Base-by-base conservation (phyloP, 371 early-diverging fungal species). In the Capillidium heterosporum region DNA sequence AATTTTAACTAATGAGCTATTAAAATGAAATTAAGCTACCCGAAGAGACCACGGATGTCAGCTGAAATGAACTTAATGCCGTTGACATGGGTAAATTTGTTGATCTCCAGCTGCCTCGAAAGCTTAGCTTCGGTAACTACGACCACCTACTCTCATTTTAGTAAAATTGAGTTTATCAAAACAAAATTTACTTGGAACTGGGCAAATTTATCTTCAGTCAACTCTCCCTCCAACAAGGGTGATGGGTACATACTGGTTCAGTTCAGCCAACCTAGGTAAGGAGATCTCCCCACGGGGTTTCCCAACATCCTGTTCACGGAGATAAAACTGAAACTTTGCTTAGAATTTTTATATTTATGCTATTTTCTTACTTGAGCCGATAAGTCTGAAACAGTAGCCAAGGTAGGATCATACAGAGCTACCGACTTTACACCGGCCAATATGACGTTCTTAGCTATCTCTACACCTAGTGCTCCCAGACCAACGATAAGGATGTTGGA, bases 401-500 rank as follows among this genome's bases (percentile, higher is more conserved):
- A 73, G 43, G 69, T 72, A 31, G 81, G 77, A 67, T 99, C 99
- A 67, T 90, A 84, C 39, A 99, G 71, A 7, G 89, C 88, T 8
- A 99, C 93, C 59, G 89, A 89, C 68, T 95, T 95, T 60, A 99
- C 95, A 59, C 99, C 99, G 51, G 99, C 99, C 29, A 99, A 80
- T 62, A 94, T 80, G 47, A 99, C 82, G 72, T 99, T 99, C 71
- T 99, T 99, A 65, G 97, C 93, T 60, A 99, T 90, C 73, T 99
- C 99, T 48, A 93, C 86, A 58, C 99, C 99, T 59, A 98, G 82
- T 43, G 98, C 98, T 64, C 88, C 87, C 48, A 98, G 67, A 13
- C 99, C 99, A 40, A 98, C 75, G 53, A 99, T 83, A 39, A 99
- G 78, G 23, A 99, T 94, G 69, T 94, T 91, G 56, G 95, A 91